phyloP scores from a whole-genome alignment of 768 basidiomycete genomes.

The Cystobasidiopsis lactophilus region DNA sequence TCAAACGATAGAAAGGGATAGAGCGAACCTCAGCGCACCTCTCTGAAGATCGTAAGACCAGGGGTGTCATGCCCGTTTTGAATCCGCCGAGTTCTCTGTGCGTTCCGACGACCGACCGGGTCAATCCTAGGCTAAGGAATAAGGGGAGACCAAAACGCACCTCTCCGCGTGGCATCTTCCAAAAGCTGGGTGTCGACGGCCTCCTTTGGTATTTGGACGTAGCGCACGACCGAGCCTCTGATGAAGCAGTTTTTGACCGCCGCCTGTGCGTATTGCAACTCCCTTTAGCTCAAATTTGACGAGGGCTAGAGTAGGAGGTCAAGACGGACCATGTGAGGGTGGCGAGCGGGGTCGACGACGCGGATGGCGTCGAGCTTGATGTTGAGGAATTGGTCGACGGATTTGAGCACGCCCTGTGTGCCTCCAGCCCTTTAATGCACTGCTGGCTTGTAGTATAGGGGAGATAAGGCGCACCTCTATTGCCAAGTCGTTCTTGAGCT shows the following conservation, averaged over 20 bases:
- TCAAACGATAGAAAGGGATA: too few species aligned
- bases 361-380: slow-evolving; percentile 86
- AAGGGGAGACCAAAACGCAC: slow-evolving; percentile 30
- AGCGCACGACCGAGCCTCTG: slow-evolving; percentile 90
- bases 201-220: slow-evolving; percentile 78
- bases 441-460: neutral
- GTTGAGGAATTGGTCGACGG: slow-evolving; percentile 42
- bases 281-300: neutral
- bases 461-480: slow-evolving; percentile 28
- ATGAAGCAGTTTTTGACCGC: slow-evolving; percentile 99
- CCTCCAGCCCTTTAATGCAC: neutral
- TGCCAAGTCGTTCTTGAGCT: slow-evolving; percentile 84
- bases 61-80: too few species aligned
- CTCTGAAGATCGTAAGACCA: too few species aligned
- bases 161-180: slow-evolving; percentile 90
- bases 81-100: neutral
- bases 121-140: neutral
- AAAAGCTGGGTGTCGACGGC: slow-evolving; percentile 85
- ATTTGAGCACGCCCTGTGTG: slow-evolving; percentile 1
- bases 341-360: slow-evolving; percentile 71
- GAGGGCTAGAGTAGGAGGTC: neutral
- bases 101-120: neutral
- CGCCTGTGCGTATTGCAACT: slow-evolving; percentile 40
- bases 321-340: slow-evolving; percentile 73
- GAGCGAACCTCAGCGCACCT: too few species aligned